Evolutionary conservation across 2,329 filamentous ascomycete species (phyloP), one percentile per base, ranked within the genome.

Genomic region (Diplodia mutila): DNA sequence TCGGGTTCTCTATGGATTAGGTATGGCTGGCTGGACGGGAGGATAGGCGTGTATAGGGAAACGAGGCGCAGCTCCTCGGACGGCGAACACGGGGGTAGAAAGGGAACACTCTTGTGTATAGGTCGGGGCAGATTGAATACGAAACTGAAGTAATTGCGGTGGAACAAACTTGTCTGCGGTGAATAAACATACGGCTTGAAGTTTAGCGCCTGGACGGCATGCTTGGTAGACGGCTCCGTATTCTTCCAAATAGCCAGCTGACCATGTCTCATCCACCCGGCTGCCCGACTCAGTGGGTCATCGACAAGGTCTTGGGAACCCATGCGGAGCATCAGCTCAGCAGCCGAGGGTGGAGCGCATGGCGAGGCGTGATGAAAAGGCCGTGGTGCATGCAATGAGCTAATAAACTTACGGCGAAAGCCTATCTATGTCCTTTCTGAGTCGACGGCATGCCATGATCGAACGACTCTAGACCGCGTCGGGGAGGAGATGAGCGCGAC

Each of bases 71-170:
- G 59, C 59, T 37, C n/a, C 59, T 48, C 59, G 18, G n/a, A 34
- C 27, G 46, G 59, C 59, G 29, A 63, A 51, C 29, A 37, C 34
- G 59, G 42, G 59, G 46, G 29, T 51, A 39, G 59, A 34, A 21
- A 23, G 27, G 59, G 29, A 23, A 34, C 16, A 37, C 59, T 51
- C 42, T 51, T 37, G 39, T 61, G 59, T 27, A 63, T 63, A 63
- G 59, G 59, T 25, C 32, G 59, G 57, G n/a, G 42, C 59, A 63
- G 59, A 63, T 63, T 63, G 59, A 63, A 63, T 63, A 63, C 42
- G 59, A 63, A 49, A 63, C 27, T 32, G 14, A n/a, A 51, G 59
- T 48, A 63, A 51, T 37, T 25, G 29, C 59, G 49, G 39, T 4
- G 25, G 23, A 12, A 11, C n/a, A 25, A 51, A 29, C 16, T 14